Percentiles rank a stretch among this genome's conserved stretches.
Conservation (phyloP, 495 filamentous ascomycete genomes). For the Penicillium maclennaniae region DNA sequence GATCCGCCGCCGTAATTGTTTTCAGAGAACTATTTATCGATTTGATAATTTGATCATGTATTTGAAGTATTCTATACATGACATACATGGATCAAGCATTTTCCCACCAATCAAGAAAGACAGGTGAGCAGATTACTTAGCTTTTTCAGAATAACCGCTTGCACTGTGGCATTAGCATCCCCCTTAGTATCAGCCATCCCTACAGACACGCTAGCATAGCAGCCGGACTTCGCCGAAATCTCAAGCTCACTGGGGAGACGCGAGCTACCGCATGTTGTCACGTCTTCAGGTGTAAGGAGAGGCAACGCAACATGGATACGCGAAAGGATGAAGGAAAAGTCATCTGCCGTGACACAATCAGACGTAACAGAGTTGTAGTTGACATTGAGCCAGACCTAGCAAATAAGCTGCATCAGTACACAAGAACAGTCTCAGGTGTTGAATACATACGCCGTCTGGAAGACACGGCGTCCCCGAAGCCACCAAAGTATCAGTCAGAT, state of each 20-base stretch:
- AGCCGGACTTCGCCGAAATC: conserved; percentile 47
- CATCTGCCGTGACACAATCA: conserved; percentile 40
- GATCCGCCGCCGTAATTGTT: not conserved
- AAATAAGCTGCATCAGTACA: not conserved
- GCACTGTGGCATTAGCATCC: conserved; percentile 51
- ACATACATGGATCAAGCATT: not conserved
- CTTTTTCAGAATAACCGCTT: conserved; percentile 54
- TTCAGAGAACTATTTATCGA: not conserved
- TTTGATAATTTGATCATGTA: not conserved
- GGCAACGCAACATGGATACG: conserved; percentile 51
- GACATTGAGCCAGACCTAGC: conserved; percentile 56
- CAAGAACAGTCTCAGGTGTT: not conserved
- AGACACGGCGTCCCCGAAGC: conserved; percentile 57
- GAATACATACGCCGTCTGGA: conserved; percentile 35
- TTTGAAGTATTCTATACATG: too few species aligned
- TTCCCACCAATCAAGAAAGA: conserved; percentile 32
- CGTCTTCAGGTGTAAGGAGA: conserved; percentile 50
- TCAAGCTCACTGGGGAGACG: conserved; percentile 55
- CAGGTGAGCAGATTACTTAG: conserved; percentile 49
- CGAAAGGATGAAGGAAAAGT: conserved; percentile 59
- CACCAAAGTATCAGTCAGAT: conserved; percentile 50
- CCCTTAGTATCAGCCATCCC: conserved; percentile 54
- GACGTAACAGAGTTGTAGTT: conserved; percentile 54
- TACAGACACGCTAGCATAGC: conserved; percentile 61
- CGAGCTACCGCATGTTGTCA: conserved; percentile 49